A percentile compares a stretch with the other conserved stretches of the same genome.
Conservation (phyloP, 805 yeast species). For the Candida pseudofarinosa region DNA sequence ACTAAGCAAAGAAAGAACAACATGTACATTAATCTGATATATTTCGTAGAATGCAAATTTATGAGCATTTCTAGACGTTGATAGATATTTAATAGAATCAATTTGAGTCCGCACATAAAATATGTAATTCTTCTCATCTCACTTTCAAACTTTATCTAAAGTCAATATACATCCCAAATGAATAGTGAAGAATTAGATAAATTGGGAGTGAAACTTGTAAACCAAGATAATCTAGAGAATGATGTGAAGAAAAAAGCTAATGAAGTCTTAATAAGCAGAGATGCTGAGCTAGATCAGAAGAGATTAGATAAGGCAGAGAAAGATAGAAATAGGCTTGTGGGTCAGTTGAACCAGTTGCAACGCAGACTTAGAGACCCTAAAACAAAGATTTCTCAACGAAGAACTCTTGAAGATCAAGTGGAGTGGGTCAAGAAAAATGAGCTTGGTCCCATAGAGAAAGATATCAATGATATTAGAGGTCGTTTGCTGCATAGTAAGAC, state of each 20-base stretch:
- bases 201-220: slow-evolving; percentile 52
- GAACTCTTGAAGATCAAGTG: slow-evolving; percentile 52
- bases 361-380: slow-evolving; percentile 46
- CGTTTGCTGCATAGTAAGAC: slow-evolving; percentile 33
- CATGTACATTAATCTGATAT: neutral
- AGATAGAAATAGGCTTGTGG: slow-evolving; percentile 40
- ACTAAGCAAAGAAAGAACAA: neutral
- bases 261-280: slow-evolving; percentile 53
- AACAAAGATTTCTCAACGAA: slow-evolving; percentile 63
- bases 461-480: slow-evolving; percentile 50
- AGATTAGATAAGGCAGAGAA: slow-evolving; percentile 66
- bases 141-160: neutral
- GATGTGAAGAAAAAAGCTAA: slow-evolving; percentile 69
- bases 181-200: slow-evolving; percentile 12
- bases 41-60: too few relatives aligned
- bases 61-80: too few relatives aligned
- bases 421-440: slow-evolving; percentile 47
- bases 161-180: neutral
- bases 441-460: slow-evolving; percentile 50
- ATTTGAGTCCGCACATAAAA: neutral
- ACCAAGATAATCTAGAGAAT: slow-evolving; percentile 76
- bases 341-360: slow-evolving; percentile 45
- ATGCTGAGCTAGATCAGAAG: slow-evolving; percentile 67
- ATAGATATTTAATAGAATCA: neutral
- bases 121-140: neutral